Evolutionary conservation across 176 grass and related monocot species (phyloP).

Genomic region (Carex myosuroides): DNA sequence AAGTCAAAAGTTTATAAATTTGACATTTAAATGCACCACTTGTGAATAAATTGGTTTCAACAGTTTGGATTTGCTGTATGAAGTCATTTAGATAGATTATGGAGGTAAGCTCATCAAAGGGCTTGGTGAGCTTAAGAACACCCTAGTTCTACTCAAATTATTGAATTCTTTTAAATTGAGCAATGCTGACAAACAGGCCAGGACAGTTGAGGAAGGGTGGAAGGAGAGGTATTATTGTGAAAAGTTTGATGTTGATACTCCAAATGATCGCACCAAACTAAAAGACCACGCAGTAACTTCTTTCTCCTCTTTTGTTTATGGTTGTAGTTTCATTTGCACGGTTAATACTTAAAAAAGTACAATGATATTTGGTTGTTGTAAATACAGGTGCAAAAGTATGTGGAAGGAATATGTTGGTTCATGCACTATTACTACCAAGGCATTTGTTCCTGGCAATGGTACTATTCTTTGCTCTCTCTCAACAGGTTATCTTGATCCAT

Average conservation of each 20-base stretch:
- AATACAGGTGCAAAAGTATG: slow-evolving; percentile 53
- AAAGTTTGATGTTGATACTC: slow-evolving; percentile 32
- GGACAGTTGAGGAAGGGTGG: slow-evolving; percentile 27
- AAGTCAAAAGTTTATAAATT: too few relatives aligned
- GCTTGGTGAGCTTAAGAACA: too few relatives aligned
- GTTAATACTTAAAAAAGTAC: background rate
- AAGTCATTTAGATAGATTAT: too few relatives aligned
- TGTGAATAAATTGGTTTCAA: too few relatives aligned
- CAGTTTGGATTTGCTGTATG: too few relatives aligned
- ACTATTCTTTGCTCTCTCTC: background rate
- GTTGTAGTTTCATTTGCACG: background rate
- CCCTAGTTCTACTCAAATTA: background rate
- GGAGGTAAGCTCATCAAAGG: too few relatives aligned
- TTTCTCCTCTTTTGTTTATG: slow-evolving; percentile 16
- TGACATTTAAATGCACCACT: too few relatives aligned
- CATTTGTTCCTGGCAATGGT: slow-evolving; percentile 61
- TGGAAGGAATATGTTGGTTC: slow-evolving; percentile 62
- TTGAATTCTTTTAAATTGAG: slow-evolving; percentile 13
- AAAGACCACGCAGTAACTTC: slow-evolving; percentile 30
- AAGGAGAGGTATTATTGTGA: slow-evolving; percentile 52
- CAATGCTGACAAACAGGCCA: background rate
- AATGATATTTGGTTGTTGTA: background rate
- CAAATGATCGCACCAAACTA: slow-evolving; percentile 29
- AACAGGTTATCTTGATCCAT: background rate
- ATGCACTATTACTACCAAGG: slow-evolving; percentile 50